Base-by-base conservation (phyloP, 768 basidiomycete genomes). In the Lactarius quietus region DNA sequence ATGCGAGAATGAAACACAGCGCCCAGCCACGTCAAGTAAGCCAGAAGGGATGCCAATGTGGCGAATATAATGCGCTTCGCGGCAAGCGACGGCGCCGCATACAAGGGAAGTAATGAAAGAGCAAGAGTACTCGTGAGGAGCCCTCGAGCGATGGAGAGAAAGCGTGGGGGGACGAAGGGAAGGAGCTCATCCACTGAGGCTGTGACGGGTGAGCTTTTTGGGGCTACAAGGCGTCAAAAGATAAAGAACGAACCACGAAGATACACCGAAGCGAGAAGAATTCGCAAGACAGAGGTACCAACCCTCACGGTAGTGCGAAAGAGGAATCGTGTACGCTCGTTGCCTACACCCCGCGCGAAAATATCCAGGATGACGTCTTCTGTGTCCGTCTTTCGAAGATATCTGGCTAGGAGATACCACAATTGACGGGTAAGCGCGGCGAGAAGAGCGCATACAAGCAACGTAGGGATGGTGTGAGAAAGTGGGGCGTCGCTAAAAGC, bases 401-500 rank as follows among this genome's bases (percentile, higher is more conserved):
- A 89, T 36, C 86, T 81, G 53, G 86, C 84, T n/a, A 92, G 82
- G 79, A 90, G 83, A 76, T 89, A 90, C 86, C 87, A 89, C 57
- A 92, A 76, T 69, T 89, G 88, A 58, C 87, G 78, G 43, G 85
- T 80, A 67, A 88, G 83, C 36, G 81, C 81, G 8, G 89, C 81
- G 17, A 88, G 75, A 39, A 80, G 68, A n/a, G 86, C 85, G 63
- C 85, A 85, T 33, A 80, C 69, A 36, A 85, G 54, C 2, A 90
- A 73, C 1, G 78, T 74, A 33, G 83, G 76, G 33, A 90, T 75
- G 4, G 81, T 79, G 33, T 80, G 77, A 70, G 81, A 79, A 45
- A 87, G 75, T 3, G 86, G 79, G n/a, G 74, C 68, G 41, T 75
- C 74, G 7, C 79, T 76, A 66, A 82, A 80, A n/a, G 84, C 78